Percentiles rank a stretch among this genome's conserved stretches.
Conservation (phyloP, 495 filamentous ascomycete species). For the Penicillium antarcticum region DNA sequence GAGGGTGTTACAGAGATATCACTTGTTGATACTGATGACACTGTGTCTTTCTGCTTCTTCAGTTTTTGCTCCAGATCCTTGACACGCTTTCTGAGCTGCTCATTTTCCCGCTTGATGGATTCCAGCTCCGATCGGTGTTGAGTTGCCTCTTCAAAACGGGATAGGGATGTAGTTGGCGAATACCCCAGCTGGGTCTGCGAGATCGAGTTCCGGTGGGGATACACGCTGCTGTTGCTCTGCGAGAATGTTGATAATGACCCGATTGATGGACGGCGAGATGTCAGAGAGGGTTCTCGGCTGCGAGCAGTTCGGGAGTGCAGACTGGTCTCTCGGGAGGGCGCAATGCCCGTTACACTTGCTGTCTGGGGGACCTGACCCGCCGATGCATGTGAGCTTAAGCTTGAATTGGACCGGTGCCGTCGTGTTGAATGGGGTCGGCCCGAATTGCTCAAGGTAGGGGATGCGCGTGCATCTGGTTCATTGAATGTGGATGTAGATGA, state of each 20-base stretch:
- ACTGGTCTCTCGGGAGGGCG: slow-evolving; percentile 41
- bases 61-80: slow-evolving; percentile 62
- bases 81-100: slow-evolving; percentile 66
- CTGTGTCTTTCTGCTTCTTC: slow-evolving; percentile 24
- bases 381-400: slow-evolving; percentile 51
- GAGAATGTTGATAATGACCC: slow-evolving; percentile 33
- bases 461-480: slow-evolving; percentile 45
- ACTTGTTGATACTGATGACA: neutral
- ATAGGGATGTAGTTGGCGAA: slow-evolving; percentile 19
- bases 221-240: slow-evolving; percentile 23
- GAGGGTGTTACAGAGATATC: neutral
- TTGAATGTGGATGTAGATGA: slow-evolving; percentile 69
- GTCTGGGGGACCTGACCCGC: slow-evolving; percentile 43
- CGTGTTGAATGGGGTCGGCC: slow-evolving; percentile 54
- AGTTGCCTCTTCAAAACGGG: slow-evolving; percentile 66
- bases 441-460: slow-evolving; percentile 47
- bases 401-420: slow-evolving; percentile 64
- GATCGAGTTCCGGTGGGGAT: slow-evolving; percentile 30
- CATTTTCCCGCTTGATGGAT: slow-evolving; percentile 74
- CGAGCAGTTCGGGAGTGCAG: slow-evolving; percentile 23
- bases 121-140: slow-evolving; percentile 71
- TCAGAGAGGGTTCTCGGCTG: slow-evolving; percentile 43
- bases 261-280: slow-evolving; percentile 40
- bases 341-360: slow-evolving; percentile 46
- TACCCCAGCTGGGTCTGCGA: slow-evolving; percentile 28